These are phyloP conservation scores for Margaritispora aquatica DNA, from an alignment of 495 filamentous ascomycete species.

Conservation along the genomic window DNA sequence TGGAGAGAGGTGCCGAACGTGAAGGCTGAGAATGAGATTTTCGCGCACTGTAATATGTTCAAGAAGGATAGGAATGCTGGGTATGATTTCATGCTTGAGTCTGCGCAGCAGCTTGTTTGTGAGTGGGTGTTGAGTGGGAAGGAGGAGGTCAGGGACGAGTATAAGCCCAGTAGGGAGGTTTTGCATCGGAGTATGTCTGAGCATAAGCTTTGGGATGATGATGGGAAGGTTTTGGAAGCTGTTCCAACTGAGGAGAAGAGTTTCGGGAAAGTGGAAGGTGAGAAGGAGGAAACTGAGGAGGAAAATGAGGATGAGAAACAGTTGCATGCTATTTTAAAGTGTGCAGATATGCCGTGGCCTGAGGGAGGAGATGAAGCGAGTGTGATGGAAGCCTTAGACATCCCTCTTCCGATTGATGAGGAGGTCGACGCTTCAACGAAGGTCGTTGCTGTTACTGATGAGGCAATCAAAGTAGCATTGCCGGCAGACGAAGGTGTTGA, in stretches of 20 bases:
- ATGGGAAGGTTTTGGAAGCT: slow-evolving; percentile 9
- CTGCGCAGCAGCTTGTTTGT: slow-evolving; percentile 55
- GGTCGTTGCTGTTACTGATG: background rate
- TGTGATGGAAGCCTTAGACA: slow-evolving; percentile 8
- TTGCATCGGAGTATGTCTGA: slow-evolving; percentile 6
- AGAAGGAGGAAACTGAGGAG: background rate
- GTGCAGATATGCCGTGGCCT: slow-evolving; percentile 12
- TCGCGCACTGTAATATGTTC: slow-evolving; percentile 84
- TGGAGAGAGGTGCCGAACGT: slow-evolving; percentile 4
- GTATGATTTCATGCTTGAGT: slow-evolving; percentile 60
- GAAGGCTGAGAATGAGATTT: slow-evolving; percentile 59
- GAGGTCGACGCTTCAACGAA: background rate
- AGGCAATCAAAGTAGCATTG: background rate
- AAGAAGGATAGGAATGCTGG: slow-evolving; percentile 66
- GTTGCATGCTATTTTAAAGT: slow-evolving; percentile 13
- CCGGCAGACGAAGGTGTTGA: background rate
- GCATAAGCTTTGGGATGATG: slow-evolving; percentile 16
- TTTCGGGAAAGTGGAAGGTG: too few relatives aligned
- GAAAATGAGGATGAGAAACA: slow-evolving; percentile 12
- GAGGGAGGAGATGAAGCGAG: slow-evolving; percentile 14
- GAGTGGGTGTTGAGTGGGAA: slow-evolving; percentile 38
- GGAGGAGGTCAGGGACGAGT: slow-evolving; percentile 11
- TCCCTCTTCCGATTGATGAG: slow-evolving; percentile 14
- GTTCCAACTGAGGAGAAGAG: background rate
- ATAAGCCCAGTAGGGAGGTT: slow-evolving; percentile 4